phyloP scores from a whole-genome alignment of 495 filamentous ascomycete genomes.

The Hypoxylon trugodes region DNA sequence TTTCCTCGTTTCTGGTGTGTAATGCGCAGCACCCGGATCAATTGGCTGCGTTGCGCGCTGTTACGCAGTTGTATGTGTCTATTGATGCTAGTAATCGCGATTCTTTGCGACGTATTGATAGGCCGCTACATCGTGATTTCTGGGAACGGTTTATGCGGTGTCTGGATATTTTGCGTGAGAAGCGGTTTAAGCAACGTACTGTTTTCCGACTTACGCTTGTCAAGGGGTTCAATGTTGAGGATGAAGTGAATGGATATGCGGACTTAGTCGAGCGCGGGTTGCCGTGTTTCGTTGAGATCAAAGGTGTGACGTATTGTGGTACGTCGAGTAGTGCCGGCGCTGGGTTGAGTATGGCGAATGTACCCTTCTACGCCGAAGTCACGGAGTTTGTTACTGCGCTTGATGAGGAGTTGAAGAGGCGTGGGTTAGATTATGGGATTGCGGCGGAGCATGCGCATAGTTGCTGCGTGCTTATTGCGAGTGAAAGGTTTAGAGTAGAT shows the following conservation, averaged over 20 bases:
- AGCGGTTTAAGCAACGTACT: constrained; percentile 82
- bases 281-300: constrained; percentile 92
- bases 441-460: constrained; percentile 94
- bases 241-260: constrained; percentile 90
- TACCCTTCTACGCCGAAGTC: constrained; percentile 93
- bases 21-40: constrained; percentile 98
- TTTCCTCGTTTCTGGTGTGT: constrained; percentile 94
- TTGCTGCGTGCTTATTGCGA: constrained; percentile 88
- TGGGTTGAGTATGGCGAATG: constrained; percentile 92
- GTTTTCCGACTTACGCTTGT: constrained; percentile 96
- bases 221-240: constrained; percentile 93
- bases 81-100: constrained; percentile 96
- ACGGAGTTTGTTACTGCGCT: constrained; percentile 79
- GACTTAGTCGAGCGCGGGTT: constrained; percentile 83
- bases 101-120: constrained; percentile 83
- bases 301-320: constrained; percentile 96
- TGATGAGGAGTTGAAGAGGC: constrained; percentile 66
- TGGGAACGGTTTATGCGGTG: constrained; percentile 95
- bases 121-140: constrained; percentile 93
- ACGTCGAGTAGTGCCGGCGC: constrained; percentile 81
- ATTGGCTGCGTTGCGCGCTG: constrained; percentile 77
- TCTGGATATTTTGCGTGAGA: constrained; percentile 86
- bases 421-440: constrained; percentile 84
- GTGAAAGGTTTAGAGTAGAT: constrained; percentile 72
- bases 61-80: constrained; percentile 94